Conservation (phyloP, 2,329 filamentous ascomycete genomes). For the Diaporthe sp. region DNA sequence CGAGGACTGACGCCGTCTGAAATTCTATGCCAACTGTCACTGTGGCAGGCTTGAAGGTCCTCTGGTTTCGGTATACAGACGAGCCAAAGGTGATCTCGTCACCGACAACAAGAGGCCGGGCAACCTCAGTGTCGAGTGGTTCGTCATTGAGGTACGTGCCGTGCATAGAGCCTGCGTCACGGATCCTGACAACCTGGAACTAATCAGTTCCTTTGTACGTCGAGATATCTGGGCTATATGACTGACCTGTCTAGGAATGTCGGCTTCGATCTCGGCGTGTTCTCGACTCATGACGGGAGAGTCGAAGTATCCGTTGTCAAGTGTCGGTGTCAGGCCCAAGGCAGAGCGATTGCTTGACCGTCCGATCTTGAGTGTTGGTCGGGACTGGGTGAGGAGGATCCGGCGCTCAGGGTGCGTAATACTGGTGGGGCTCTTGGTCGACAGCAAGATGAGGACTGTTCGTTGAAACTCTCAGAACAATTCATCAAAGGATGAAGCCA, state of each 20-base stretch:
- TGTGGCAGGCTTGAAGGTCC: constrained; percentile 48
- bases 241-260: constrained; percentile 60
- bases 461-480: constrained; percentile 41
- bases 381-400: constrained; percentile 50
- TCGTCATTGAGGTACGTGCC: constrained; percentile 63
- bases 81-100: constrained; percentile 56
- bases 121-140: constrained; percentile 43
- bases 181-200: constrained; percentile 58
- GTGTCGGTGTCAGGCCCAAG: constrained; percentile 49
- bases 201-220: constrained; percentile 46
- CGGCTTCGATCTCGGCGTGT: constrained; percentile 70
- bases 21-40: constrained; percentile 46
- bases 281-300: constrained; percentile 79
- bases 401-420: constrained; percentile 41
- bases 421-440: constrained; percentile 25
- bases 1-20: constrained; percentile 41
- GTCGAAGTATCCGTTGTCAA: constrained; percentile 75
- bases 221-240: not conserved
- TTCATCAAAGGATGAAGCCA: not conserved
- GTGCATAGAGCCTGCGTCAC: constrained; percentile 65
- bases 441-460: constrained; percentile 43
- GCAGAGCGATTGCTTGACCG: constrained; percentile 58
- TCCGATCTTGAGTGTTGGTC: constrained; percentile 54
- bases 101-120: constrained; percentile 48
- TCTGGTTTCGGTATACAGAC: constrained; percentile 53